Base-by-base conservation (phyloP, 352 stramenopile species). In the Pythium chondricola region DNA sequence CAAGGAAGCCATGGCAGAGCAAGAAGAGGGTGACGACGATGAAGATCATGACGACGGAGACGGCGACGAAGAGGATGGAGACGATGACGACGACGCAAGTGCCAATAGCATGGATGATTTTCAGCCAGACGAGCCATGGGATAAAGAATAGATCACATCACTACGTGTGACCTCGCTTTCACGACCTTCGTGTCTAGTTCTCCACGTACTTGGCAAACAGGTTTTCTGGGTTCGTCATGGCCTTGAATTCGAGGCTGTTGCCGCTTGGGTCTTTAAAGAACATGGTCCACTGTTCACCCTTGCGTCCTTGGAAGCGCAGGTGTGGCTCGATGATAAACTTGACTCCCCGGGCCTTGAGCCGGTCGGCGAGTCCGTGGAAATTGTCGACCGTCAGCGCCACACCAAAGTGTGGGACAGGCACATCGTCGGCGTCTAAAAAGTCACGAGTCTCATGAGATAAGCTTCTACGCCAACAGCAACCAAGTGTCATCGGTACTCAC, bases 171-270 rank as follows among this genome's bases (percentile, higher is more conserved):
- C n/a, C n/a, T n/a, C 42, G 21, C 37, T 7, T 48, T 8, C 22
- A 17, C 11, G 10, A 25, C 21, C 13, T 49, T 31, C 25, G 13
- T 9, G 13, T 9, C 67, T 71, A 88, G 29, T 85, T 63, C 59
- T 93, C 81, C 20, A 88, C 74, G 56, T 98, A 99, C 67, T 98
- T 99, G n/a, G 92, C 91, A 71, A 99, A 99, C 14, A 99, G 67
- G 66, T 98, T 98, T 40, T 96, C 84, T 17, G 87, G 80, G 30
- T 88, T 97, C 7, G 91, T 97, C 96, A 99, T 99, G 42, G 93
- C 92, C 66, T 99, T 99, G 72, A 99, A 99, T 73, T 99, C 96
- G 8, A 99, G 79, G 69, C 97, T 98, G 68, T 99, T 99, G 48
- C 90, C 91, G 52, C 78, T 96, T 13, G 95, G 94, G 58, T 97